Percentiles rank a stretch among this genome's conserved stretches.
Conservation (phyloP, 768 basidiomycete genomes). For the Collybia mongolica region DNA sequence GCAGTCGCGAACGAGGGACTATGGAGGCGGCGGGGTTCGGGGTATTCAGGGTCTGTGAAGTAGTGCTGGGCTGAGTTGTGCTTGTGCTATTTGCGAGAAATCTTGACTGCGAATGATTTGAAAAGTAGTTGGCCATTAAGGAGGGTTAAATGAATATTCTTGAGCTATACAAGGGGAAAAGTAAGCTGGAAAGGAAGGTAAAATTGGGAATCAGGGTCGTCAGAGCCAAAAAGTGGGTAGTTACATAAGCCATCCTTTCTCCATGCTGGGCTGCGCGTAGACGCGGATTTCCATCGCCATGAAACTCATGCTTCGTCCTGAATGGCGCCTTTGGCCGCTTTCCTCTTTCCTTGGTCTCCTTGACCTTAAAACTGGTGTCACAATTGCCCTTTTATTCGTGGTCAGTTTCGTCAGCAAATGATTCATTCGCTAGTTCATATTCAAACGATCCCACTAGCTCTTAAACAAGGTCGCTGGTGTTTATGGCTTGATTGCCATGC, state of each 20-base stretch:
- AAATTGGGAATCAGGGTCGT: constrained; percentile 10
- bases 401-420: constrained; percentile 42
- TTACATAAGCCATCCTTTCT: constrained; percentile 11
- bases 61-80: constrained; percentile 18
- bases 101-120: constrained; percentile 76
- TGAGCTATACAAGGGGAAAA: constrained; percentile 3
- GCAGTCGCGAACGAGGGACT: constrained; percentile 41
- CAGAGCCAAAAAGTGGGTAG: not conserved
- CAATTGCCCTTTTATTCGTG: constrained; percentile 84
- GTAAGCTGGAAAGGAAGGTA: constrained; percentile 4
- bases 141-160: constrained; percentile 11
- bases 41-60: constrained; percentile 21
- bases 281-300: constrained; percentile 30
- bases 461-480: constrained; percentile 98
- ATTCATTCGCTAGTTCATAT: not conserved
- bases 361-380: constrained; percentile 94
- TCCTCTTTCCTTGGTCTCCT: constrained; percentile 82
- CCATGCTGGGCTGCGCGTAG: too few species aligned
- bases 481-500: constrained; percentile 90
- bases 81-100: constrained; percentile 55
- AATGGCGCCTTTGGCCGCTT: constrained; percentile 83
- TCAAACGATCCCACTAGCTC: constrained; percentile 26
- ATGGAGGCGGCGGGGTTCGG: constrained; percentile 19
- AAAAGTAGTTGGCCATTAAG: constrained; percentile 74
- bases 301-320: constrained; percentile 80